Percentiles rank a stretch among this genome's conserved stretches.
phyloP scores from a whole-genome alignment of 1,284 basidiomycete genomes.

The Cryptococcus sp. region DNA sequence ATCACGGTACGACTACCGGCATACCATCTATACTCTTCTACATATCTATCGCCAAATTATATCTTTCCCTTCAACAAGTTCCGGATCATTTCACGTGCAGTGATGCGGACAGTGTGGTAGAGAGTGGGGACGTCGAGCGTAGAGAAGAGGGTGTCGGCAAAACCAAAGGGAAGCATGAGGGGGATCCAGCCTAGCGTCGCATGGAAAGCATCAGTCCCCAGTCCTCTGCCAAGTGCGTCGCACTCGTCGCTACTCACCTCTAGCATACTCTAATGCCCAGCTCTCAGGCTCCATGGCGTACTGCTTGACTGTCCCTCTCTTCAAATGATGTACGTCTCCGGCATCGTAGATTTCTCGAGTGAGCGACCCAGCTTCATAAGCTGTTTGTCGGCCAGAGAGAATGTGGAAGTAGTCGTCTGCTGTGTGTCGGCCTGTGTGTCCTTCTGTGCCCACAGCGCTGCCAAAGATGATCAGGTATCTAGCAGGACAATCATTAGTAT shows the following conservation, averaged over 20 bases:
- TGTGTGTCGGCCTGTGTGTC: conserved; percentile 89
- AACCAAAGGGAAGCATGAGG: conserved; percentile 87
- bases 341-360: conserved; percentile 79
- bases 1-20: too few species aligned
- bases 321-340: conserved; percentile 81
- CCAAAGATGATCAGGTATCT: conserved; percentile 78
- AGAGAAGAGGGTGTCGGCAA: conserved; percentile 80
- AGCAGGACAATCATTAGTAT: background rate
- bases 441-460: conserved; percentile 93
- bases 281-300: conserved; percentile 96
- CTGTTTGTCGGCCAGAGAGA: conserved; percentile 88
- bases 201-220: background rate
- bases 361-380: conserved; percentile 76
- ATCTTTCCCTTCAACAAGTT: conserved; percentile 88
- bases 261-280: conserved; percentile 92
- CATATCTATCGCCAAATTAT: conserved; percentile 49
- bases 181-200: conserved; percentile 75
- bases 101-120: conserved; percentile 75
- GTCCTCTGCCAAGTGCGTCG: background rate
- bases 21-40: background rate
- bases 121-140: conserved; percentile 86
- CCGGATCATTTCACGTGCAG: conserved; percentile 75
- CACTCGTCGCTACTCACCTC: conserved; percentile 63
- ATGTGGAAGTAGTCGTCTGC: conserved; percentile 96
- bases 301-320: conserved; percentile 83